Base-by-base conservation (phyloP, 495 filamentous ascomycete species). In the Oleoguttula mirabilis region DNA sequence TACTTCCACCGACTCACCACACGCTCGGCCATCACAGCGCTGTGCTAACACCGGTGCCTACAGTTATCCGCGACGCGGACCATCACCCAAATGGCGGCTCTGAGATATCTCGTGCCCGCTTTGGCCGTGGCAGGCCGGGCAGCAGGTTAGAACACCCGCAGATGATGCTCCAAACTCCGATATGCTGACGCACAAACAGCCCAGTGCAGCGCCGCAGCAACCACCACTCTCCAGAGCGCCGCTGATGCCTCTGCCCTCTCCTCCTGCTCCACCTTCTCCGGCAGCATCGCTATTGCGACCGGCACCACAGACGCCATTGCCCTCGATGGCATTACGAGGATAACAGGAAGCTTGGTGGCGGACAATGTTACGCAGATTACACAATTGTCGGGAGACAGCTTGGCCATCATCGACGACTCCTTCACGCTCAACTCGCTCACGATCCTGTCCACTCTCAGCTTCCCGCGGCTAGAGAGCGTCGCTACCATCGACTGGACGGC, bases 21-120 rank as follows among this genome's bases (percentile, higher is more conserved):
- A 17, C 25, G 7, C n/a, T 11, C 35, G 30, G 15, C 4, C 44
- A 21, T 35, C 21, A 14, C 7, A 35, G 16, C 7, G 8, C 32
- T 10, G 31, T 17, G 27, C 50, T 48, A 16, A 53, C 39, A 28
- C 30, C 20, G 7, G 7, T 19, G 4, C 1, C 14, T 21, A 15
- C 45, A 48, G 39, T 43, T 41, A 48, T 39, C 21, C 23, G 38
- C 17, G 7, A 21, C 38, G 38, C 22, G 36, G 28, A 44, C 7
- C 22, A 3, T n/a, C 39, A 30, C 39, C 24, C 17, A 43, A 43
- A 94, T 96, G 88, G 72, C 78, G 60, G 70, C 77, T 67, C 66
- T 73, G 65, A 75, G 78, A 58, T 70, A 85, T 64, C 60, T 86
- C 47, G 69, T 92, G 54, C 80, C 84, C 59, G 73, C 75, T 32